Evolutionary conservation across 805 yeast species (phyloP).

Genomic region (Ogataea pini): DNA sequence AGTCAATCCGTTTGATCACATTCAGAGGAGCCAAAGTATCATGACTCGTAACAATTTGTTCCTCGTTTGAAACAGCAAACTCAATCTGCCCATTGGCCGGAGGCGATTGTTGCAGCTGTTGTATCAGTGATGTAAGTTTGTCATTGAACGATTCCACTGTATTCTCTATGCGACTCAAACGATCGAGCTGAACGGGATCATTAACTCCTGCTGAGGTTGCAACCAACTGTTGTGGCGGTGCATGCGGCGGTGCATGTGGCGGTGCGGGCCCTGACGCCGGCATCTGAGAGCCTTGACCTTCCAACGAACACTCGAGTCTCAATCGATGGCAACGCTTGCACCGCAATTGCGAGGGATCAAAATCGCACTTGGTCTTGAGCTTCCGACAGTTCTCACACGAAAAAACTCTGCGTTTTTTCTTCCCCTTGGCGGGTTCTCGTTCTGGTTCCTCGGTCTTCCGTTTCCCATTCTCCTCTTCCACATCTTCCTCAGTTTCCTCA

Average conservation of each 20-base stretch:
- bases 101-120: slow-evolving; percentile 19
- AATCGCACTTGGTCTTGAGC: slow-evolving; percentile 60
- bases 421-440: slow-evolving; percentile 4
- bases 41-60: slow-evolving; percentile 14
- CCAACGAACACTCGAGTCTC: slow-evolving; percentile 49
- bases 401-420: slow-evolving; percentile 34
- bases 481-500: slow-evolving; percentile 13
- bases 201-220: neutral
- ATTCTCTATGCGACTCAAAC: slow-evolving; percentile 17
- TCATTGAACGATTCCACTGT: slow-evolving; percentile 21
- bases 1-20: slow-evolving; percentile 33
- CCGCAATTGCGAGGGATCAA: slow-evolving; percentile 42
- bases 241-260: slow-evolving; percentile 1
- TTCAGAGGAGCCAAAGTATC: slow-evolving; percentile 34
- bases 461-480: neutral
- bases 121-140: slow-evolving; percentile 18
- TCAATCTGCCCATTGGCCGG: slow-evolving; percentile 16
- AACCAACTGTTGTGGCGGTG: neutral
- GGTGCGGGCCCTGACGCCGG: neutral
- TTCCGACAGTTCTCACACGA: slow-evolving; percentile 53
- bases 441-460: neutral
- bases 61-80: slow-evolving; percentile 15
- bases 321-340: slow-evolving; percentile 56
- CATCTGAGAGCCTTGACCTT: neutral
- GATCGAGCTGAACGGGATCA: slow-evolving; percentile 3